phyloP scores from a whole-genome alignment of 106 monocot genomes.

The Dactylorhiza incarnata region DNA sequence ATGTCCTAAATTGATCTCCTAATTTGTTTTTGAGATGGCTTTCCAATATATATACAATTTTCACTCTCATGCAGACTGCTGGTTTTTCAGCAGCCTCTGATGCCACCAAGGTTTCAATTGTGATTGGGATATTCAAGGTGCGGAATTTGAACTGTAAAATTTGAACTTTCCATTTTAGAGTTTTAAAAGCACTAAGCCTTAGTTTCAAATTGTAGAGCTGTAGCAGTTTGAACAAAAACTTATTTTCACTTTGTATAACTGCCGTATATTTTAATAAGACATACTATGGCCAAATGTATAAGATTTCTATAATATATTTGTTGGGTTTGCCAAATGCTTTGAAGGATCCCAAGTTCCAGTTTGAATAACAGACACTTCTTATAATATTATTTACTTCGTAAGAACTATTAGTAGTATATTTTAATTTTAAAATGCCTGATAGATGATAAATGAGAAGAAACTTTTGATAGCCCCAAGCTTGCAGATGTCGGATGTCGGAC shows the following conservation, averaged over 20 bases:
- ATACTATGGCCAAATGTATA: not conserved
- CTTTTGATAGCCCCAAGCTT: too few species aligned
- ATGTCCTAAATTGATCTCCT: not conserved
- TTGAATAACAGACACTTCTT: not conserved
- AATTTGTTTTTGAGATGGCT: not conserved
- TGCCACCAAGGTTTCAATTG: slow-evolving; percentile 86
- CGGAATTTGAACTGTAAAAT: not conserved
- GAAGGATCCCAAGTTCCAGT: not conserved
- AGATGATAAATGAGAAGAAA: too few species aligned
- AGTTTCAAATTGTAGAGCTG: too few species aligned
- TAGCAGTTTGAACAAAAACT: not conserved
- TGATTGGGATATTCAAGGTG: slow-evolving; percentile 94
- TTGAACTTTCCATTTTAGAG: not conserved
- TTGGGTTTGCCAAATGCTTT: not conserved
- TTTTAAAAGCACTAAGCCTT: too few species aligned
- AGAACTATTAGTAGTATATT: too few species aligned
- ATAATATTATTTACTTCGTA: too few species aligned
- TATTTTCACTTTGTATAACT: not conserved
- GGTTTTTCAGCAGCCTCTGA: slow-evolving; percentile 95
- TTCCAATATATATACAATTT: not conserved
- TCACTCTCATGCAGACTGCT: slow-evolving; percentile 61
- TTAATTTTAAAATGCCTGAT: too few species aligned
- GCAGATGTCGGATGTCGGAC: too few species aligned
- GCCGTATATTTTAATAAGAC: not conserved
- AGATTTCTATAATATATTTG: not conserved